Evolutionary conservation across 352 stramenopile genomes (phyloP).

Genomic region (Pythium plurisporium): DNA sequence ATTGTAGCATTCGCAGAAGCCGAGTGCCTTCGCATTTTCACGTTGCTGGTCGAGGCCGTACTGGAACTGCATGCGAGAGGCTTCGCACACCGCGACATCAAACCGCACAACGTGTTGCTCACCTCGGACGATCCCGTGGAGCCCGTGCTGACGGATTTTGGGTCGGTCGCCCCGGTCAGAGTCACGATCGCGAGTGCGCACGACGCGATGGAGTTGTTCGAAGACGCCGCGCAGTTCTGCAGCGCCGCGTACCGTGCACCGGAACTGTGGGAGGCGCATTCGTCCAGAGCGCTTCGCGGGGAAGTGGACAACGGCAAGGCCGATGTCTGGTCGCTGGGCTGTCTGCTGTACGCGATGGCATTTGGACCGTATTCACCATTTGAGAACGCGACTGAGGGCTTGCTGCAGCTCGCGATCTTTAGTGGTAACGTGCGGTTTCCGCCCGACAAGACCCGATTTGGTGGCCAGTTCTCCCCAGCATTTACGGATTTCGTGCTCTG

Average conservation of each 20-base stretch:
- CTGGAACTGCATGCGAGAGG: conserved; percentile 47
- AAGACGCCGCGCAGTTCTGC: conserved; percentile 74
- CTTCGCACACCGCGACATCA: conserved; percentile 74
- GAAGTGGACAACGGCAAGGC: conserved; percentile 50
- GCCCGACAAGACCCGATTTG: conserved; percentile 8
- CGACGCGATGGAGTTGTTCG: conserved; percentile 62
- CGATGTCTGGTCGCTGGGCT: conserved; percentile 91
- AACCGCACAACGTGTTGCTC: conserved; percentile 72
- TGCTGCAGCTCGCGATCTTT: conserved; percentile 50
- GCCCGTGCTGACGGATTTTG: conserved; percentile 77
- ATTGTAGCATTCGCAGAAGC: conserved; percentile 37
- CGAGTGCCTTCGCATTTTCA: conserved; percentile 50
- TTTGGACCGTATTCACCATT: conserved; percentile 89
- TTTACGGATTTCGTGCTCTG: conserved; percentile 60
- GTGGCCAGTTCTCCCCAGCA: conserved; percentile 42
- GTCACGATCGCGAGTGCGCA: conserved; percentile 24
- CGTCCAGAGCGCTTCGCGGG: conserved; percentile 13
- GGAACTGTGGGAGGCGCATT: conserved; percentile 81
- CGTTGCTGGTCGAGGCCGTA: conserved; percentile 48
- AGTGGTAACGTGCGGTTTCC: conserved; percentile 73
- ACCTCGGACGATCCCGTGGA: conserved; percentile 30
- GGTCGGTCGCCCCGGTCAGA: conserved; percentile 46
- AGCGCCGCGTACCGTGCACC: conserved; percentile 89
- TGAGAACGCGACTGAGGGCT: conserved; percentile 57
- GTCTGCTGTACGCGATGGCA: conserved; percentile 87